These are phyloP conservation scores for Takashimella koratensis DNA, from an alignment of 1,284 basidiomycete genomes.

Conservation along the genomic window DNA sequence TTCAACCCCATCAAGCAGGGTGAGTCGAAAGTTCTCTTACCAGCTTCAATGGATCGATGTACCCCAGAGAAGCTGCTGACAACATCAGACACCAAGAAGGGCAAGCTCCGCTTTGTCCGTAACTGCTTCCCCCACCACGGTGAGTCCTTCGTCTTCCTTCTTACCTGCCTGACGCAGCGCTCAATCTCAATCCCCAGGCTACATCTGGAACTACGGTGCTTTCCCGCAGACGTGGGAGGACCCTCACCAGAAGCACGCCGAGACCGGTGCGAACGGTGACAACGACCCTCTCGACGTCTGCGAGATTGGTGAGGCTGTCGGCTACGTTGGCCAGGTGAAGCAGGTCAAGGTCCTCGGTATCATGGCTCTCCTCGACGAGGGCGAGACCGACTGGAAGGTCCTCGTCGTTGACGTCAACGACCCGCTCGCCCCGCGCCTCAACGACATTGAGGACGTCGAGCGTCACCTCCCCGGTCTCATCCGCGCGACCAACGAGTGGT, in stretches of 20 bases:
- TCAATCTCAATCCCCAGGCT: too few species aligned
- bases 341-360: constrained; percentile 99
- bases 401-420: constrained; percentile 96
- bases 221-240: constrained; percentile 99
- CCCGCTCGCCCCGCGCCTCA: constrained; percentile 92
- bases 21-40: constrained; percentile 16
- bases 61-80: not conserved
- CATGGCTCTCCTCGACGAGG: constrained; percentile 98
- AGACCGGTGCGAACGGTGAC: constrained; percentile 99
- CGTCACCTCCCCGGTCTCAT: constrained; percentile 95
- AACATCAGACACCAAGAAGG: constrained; percentile 53
- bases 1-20: constrained; percentile 99
- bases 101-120: constrained; percentile 93
- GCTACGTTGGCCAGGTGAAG: constrained; percentile 96
- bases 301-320: constrained; percentile 99
- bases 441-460: constrained; percentile 99
- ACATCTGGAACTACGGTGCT: constrained; percentile 95
- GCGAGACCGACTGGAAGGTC: constrained; percentile 99
- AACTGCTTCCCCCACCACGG: constrained; percentile 99
- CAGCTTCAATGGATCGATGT: too few species aligned
- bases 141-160: too few species aligned
- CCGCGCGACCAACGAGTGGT: constrained; percentile 95
- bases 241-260: constrained; percentile 78
- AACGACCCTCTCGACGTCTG: constrained; percentile 99
- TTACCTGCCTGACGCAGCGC: too few species aligned